phyloP scores from a whole-genome alignment of 2,329 filamentous ascomycete genomes.

The Pseudodiploospora longispora region DNA sequence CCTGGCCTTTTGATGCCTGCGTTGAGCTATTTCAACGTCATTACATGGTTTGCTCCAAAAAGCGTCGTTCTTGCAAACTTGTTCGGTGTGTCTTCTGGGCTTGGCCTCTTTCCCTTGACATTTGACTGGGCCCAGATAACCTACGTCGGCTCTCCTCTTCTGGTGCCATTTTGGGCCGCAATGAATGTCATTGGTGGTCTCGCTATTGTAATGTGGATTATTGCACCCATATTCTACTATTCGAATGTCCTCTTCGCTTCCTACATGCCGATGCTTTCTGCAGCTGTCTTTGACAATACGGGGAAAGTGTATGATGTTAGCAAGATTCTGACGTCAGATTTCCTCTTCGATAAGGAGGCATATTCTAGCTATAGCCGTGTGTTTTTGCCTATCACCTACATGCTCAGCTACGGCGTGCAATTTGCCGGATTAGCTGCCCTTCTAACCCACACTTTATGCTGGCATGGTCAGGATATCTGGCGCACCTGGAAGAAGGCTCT shows the following conservation, averaged over 20 bases:
- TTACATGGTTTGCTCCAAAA: slow-evolving; percentile 82
- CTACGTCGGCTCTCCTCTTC: slow-evolving; percentile 74
- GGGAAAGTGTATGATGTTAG: slow-evolving; percentile 74
- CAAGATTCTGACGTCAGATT: slow-evolving; percentile 69
- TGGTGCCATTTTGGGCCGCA: slow-evolving; percentile 81
- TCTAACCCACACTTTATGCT: slow-evolving; percentile 72
- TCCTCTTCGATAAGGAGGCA: slow-evolving; percentile 67
- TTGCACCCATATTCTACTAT: slow-evolving; percentile 75
- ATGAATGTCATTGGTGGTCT: slow-evolving; percentile 77
- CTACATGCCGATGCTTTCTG: slow-evolving; percentile 80
- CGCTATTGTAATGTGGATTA: slow-evolving; percentile 76
- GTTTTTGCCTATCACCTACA: slow-evolving; percentile 80
- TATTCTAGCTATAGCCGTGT: slow-evolving; percentile 78
- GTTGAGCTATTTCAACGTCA: slow-evolving; percentile 79
- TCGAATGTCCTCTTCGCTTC: slow-evolving; percentile 70
- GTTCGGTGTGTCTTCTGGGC: slow-evolving; percentile 76
- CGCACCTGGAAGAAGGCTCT: slow-evolving; percentile 65
- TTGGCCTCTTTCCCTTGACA: slow-evolving; percentile 76
- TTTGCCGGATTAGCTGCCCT: slow-evolving; percentile 76
- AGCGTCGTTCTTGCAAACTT: slow-evolving; percentile 82
- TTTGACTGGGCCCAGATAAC: slow-evolving; percentile 92
- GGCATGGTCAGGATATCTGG: slow-evolving; percentile 79
- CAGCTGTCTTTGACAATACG: slow-evolving; percentile 78
- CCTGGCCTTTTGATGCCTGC: slow-evolving; percentile 77
- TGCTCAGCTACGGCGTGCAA: slow-evolving; percentile 77